Percentiles rank a stretch among this genome's conserved stretches.
phyloP scores from a whole-genome alignment of 2,329 filamentous ascomycete species.

The Aschersonia sp. region DNA sequence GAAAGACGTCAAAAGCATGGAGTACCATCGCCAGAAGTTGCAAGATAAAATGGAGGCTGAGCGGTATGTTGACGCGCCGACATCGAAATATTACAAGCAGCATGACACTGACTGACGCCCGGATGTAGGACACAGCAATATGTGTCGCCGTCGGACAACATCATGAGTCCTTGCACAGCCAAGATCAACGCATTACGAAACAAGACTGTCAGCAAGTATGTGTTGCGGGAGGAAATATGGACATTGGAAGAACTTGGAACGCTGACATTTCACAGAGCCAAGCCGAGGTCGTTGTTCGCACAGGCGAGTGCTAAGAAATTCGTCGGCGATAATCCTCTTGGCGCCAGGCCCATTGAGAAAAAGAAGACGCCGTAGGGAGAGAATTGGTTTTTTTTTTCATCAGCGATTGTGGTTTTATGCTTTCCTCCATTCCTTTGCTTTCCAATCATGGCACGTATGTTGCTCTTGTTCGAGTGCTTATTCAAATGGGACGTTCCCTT shows the following conservation, averaged over 20 bases:
- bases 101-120: slow-evolving; percentile 1
- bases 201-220: slow-evolving; percentile 64
- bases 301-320: slow-evolving; percentile 51
- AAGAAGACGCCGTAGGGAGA: slow-evolving; percentile 1
- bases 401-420: too few species aligned
- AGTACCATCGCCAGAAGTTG: slow-evolving; percentile 64
- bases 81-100: not conserved
- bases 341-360: slow-evolving; percentile 20
- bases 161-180: slow-evolving; percentile 75
- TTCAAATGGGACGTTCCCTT: too few species aligned
- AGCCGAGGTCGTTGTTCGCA: slow-evolving; percentile 55
- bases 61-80: slow-evolving; percentile 34
- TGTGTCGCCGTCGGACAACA: slow-evolving; percentile 74
- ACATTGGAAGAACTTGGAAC: too few species aligned
- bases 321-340: slow-evolving; percentile 28
- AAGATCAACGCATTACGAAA: slow-evolving; percentile 71
- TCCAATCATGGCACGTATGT: too few species aligned
- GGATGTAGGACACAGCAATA: slow-evolving; percentile 25
- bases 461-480: too few species aligned
- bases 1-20: slow-evolving; percentile 50
- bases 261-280: slow-evolving; percentile 29
- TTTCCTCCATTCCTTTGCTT: too few species aligned
- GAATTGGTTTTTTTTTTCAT: too few species aligned
- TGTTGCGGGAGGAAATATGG: too few species aligned
- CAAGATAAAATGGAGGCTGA: slow-evolving; percentile 56